Conservation (phyloP, 2,329 filamentous ascomycete genomes). For the Trichothecium sympodiale region DNA sequence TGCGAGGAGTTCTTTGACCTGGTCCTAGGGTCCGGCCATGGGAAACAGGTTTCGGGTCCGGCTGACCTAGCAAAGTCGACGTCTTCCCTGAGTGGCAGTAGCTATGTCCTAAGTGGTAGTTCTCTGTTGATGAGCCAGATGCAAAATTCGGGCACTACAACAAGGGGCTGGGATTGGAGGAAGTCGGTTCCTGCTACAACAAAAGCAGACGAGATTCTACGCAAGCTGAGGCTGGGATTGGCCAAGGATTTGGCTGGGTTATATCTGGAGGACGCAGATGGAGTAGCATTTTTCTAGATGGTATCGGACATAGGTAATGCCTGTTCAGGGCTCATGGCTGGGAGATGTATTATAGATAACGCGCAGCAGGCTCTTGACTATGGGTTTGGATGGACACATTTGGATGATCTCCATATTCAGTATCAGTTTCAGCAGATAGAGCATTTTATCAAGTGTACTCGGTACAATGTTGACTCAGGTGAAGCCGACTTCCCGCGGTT, state of each 20-base stretch:
- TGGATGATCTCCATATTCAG: no score
- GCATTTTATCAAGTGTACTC: no score
- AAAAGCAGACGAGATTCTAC: conserved; percentile 59
- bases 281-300: conserved; percentile 28
- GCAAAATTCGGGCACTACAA: conserved; percentile 44
- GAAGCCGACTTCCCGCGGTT: no score
- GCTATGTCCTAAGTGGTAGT: conserved; percentile 62
- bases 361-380: no score
- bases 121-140: conserved; percentile 56
- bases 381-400: no score
- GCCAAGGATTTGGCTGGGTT: conserved; percentile 61
- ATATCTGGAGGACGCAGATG: conserved; percentile 58
- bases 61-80: conserved; percentile 56
- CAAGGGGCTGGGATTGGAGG: conserved; percentile 69
- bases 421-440: no score
- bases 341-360: conserved; percentile 1
- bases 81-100: conserved; percentile 42
- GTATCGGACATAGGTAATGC: conserved; percentile 1
- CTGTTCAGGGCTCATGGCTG: conserved; percentile 2
- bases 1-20: conserved; percentile 71
- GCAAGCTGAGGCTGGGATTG: conserved; percentile 59
- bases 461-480: no score
- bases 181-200: conserved; percentile 59
- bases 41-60: conserved; percentile 50
- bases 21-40: conserved; percentile 60